Conservation (phyloP, 2,329 filamentous ascomycete genomes). For the Alternaria triticina region DNA sequence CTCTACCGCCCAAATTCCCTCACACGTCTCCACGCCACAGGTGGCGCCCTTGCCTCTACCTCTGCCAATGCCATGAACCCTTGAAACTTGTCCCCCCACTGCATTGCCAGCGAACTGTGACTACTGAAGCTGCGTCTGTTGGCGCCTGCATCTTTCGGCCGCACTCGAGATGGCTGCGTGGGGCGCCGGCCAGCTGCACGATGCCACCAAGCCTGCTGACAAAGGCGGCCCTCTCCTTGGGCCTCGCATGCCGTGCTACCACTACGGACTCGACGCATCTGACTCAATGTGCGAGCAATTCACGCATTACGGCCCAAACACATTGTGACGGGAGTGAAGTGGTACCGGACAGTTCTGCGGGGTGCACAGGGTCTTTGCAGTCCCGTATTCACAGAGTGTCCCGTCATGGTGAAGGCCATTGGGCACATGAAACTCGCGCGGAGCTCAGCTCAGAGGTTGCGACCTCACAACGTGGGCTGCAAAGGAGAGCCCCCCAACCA, state of each 20-base stretch:
- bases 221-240: constrained; percentile 2
- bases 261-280: not conserved
- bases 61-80: not conserved
- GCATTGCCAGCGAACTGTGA: not conserved
- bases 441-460: not conserved
- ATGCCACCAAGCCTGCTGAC: constrained; percentile 11
- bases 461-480: not conserved
- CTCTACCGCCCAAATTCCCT: not conserved
- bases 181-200: constrained; percentile 2
- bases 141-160: not conserved
- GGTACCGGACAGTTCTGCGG: not conserved
- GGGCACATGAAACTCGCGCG: not conserved
- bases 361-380: not conserved
- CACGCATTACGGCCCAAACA: not conserved
- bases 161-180: constrained; percentile 2
- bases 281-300: not conserved
- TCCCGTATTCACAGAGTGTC: not conserved
- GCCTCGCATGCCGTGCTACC: not conserved
- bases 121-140: not conserved
- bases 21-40: not conserved
- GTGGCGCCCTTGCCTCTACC: not conserved
- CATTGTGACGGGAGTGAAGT: not conserved
- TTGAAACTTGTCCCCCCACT: not conserved
- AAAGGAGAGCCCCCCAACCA: not conserved
- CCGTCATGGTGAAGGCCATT: not conserved